Conservation (phyloP, 2,329 filamentous ascomycete genomes). For the Epichloe scottii region DNA sequence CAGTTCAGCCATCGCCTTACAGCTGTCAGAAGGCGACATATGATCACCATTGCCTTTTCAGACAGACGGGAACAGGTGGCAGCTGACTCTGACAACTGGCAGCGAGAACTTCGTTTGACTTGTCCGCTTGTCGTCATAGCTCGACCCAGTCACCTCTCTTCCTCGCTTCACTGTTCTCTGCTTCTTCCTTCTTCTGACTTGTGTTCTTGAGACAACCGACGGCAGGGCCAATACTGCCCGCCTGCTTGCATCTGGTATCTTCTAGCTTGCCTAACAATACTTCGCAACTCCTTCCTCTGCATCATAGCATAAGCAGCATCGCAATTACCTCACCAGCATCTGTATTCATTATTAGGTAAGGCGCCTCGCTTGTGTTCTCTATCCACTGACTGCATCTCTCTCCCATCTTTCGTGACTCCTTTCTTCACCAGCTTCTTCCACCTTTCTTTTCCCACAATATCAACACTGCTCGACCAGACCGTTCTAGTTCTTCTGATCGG, state of each 20-base stretch:
- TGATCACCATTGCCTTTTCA: neutral
- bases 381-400: conserved; percentile 4
- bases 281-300: conserved; percentile 9
- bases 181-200: conserved; percentile 7
- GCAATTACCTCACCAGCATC: conserved; percentile 10
- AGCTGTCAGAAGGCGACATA: neutral
- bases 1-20: neutral
- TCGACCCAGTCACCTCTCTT: conserved; percentile 2
- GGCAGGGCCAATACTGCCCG: conserved; percentile 5
- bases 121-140: conserved; percentile 3
- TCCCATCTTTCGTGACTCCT: conserved; percentile 7
- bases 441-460: conserved; percentile 29
- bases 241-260: conserved; percentile 7
- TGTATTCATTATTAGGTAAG: conserved; percentile 11
- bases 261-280: conserved; percentile 5
- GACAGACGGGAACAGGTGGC: conserved; percentile 1
- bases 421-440: conserved; percentile 10
- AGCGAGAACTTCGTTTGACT: conserved; percentile 1
- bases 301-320: conserved; percentile 11
- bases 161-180: conserved; percentile 2
- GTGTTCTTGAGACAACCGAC: neutral
- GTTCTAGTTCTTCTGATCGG: conserved; percentile 21
- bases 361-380: conserved; percentile 7
- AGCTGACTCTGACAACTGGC: conserved; percentile 4
- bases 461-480: conserved; percentile 27